These are phyloP conservation scores for Cercospora sojina DNA, from an alignment of 2,329 filamentous ascomycete species.

Conservation along the genomic window DNA sequence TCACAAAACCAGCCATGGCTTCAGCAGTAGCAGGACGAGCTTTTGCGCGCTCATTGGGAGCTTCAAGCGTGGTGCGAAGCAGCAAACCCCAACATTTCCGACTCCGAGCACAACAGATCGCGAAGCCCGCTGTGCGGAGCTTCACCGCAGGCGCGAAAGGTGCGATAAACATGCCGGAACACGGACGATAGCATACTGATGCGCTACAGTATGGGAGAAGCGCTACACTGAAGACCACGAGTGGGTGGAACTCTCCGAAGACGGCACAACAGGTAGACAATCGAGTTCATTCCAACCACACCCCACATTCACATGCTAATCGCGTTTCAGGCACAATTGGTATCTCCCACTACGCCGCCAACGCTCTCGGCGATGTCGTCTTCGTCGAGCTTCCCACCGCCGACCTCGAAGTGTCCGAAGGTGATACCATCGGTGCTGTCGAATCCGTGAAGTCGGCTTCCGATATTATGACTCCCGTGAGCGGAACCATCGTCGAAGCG, in stretches of 20 bases:
- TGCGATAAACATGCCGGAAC: slow-evolving; percentile 16
- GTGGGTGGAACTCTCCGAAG: slow-evolving; percentile 86
- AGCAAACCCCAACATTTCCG: slow-evolving; percentile 33
- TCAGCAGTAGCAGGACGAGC: slow-evolving; percentile 23
- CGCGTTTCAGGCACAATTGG: slow-evolving; percentile 62
- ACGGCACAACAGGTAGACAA: slow-evolving; percentile 70
- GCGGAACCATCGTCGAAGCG: slow-evolving; percentile 70
- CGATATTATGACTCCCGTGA: slow-evolving; percentile 88
- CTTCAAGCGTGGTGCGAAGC: slow-evolving; percentile 28
- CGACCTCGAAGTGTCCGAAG: slow-evolving; percentile 66
- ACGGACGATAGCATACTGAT: background rate
- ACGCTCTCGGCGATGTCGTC: slow-evolving; percentile 92
- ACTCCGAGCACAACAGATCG: slow-evolving; percentile 27
- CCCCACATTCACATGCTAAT: slow-evolving; percentile 20
- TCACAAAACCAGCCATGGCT: slow-evolving; percentile 16
- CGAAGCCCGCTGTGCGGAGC: slow-evolving; percentile 23
- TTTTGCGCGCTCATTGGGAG: slow-evolving; percentile 26
- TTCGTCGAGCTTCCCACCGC: slow-evolving; percentile 87
- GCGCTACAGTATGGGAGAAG: slow-evolving; percentile 60
- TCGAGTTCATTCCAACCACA: slow-evolving; percentile 14
- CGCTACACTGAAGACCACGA: slow-evolving; percentile 97
- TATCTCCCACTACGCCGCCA: slow-evolving; percentile 87
- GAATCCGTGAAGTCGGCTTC: slow-evolving; percentile 99
- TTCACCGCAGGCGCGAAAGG: slow-evolving; percentile 34
- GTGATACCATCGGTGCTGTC: slow-evolving; percentile 88